Conservation (phyloP, 179 eudicot genomes). For the Amaranthus tricolor region DNA sequence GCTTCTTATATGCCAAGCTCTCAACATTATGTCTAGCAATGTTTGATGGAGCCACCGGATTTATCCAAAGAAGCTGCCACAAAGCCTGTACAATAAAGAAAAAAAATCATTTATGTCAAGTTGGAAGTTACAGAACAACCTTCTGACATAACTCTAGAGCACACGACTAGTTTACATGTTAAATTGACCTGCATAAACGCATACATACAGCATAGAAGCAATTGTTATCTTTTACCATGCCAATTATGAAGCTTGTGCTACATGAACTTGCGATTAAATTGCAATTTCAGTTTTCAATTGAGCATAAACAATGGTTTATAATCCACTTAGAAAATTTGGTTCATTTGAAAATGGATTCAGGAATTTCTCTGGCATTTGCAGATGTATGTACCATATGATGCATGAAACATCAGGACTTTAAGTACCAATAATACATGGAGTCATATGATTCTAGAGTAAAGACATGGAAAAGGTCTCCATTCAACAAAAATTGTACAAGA, state of each 20-base stretch:
- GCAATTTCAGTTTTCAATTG: neutral
- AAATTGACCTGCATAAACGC: neutral
- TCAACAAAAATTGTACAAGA: neutral
- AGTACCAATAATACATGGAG: neutral
- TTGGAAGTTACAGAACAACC: neutral
- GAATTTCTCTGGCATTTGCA: neutral
- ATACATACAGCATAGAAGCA: neutral
- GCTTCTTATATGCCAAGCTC: conserved; percentile 49
- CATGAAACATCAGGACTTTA: neutral
- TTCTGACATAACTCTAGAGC: neutral
- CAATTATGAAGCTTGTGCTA: neutral
- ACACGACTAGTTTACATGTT: neutral
- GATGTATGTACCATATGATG: neutral
- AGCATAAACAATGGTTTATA: neutral
- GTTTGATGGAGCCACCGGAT: conserved; percentile 54
- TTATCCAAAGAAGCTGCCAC: conserved; percentile 95
- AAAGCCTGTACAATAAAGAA: conserved; percentile 54
- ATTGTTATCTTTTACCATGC: neutral
- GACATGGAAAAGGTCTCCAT: neutral
- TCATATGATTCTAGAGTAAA: neutral
- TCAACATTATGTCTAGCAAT: conserved; percentile 36
- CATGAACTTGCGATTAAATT: neutral
- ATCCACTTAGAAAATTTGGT: conserved; percentile 8
- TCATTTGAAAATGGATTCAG: neutral
- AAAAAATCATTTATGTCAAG: neutral